Evolutionary conservation across 345 rosid genomes (phyloP), one percentile per base, ranked within the genome.

Genomic region (Adansonia digitata): DNA sequence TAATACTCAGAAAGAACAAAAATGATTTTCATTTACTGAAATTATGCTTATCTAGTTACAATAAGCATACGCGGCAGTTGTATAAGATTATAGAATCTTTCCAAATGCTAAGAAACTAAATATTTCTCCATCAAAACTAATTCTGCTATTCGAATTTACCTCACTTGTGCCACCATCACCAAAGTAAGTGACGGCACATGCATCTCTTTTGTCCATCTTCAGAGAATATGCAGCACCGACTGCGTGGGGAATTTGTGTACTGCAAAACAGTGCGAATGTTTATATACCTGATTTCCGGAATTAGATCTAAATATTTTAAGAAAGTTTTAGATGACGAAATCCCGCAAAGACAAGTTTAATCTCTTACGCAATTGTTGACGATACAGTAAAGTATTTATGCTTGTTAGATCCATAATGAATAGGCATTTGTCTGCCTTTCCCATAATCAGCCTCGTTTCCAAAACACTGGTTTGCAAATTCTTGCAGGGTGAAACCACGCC

Each of bases 351-450:
- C 46, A 53, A 37, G 35, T 13, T 71, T 20, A 55, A 53, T 71
- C 35, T 71, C 77, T 79, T 82, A 92, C 96, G 90, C 91, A 0
- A 92, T 79, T 5, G 96, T 90, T 0, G 97, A 90, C 12, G 94
- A 85, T 43, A 92, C 83, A 0, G 97, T 92, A 66, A 92, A 77
- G 81, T 89, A 92, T 11, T 89, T 92, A 75, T 40, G 96, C 86
- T 86, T 85, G 51, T 86, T 86, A 69, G 94, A 92, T 20, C 97
- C 97, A 57, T 92, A 92, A 78, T 92, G 97, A 61, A 90, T 51
- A 7, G 95, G 94, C 97, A 92, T 92, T 82, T 92, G 97, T 78
- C 95, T 80, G 64, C 97, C 97, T 88, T 88, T 92, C 18, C 97
- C 97, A 73, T 86, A 79, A 75, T 92, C 97, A 79, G 79, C 81